Evolutionary conservation across 805 yeast species (phyloP).

Genomic region (Kuraishia floccosa): DNA sequence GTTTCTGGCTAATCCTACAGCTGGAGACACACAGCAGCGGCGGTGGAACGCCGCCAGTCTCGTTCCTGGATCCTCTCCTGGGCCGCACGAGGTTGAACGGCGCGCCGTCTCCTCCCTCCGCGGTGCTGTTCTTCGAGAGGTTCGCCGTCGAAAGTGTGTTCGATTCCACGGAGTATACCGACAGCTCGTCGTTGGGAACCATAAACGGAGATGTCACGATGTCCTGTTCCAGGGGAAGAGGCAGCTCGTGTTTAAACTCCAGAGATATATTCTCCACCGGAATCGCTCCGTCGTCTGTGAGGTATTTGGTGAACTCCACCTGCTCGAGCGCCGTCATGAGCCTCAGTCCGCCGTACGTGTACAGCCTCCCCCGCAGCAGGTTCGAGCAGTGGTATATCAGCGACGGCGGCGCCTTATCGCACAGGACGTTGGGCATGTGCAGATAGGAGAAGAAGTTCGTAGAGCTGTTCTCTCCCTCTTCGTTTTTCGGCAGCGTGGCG

Average conservation of each 20-base stretch:
- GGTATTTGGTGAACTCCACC: slow-evolving; percentile 8
- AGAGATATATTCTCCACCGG: slow-evolving; percentile 18
- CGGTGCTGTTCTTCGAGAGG: slow-evolving; percentile 1
- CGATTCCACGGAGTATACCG: slow-evolving; percentile 26
- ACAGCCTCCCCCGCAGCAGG: slow-evolving; percentile 24
- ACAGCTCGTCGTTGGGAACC: slow-evolving; percentile 24
- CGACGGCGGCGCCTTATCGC: slow-evolving; percentile 27
- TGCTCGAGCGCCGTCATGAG: slow-evolving; percentile 11
- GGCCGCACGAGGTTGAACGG: slow-evolving; percentile 19
- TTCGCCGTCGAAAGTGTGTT: slow-evolving; percentile 13
- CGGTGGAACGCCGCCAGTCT: slow-evolving; percentile 41
- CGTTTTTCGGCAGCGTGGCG: too few species aligned
- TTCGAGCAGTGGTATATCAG: slow-evolving; percentile 30
- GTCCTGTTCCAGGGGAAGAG: slow-evolving; percentile 29
- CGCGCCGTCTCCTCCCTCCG: slow-evolving; percentile 15
- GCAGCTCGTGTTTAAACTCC: slow-evolving; percentile 24
- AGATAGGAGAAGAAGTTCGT: slow-evolving; percentile 10
- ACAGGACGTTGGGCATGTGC: slow-evolving; percentile 23
- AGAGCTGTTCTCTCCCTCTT: too few species aligned
- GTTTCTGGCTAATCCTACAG: slow-evolving; percentile 39
- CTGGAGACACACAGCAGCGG: slow-evolving; percentile 37
- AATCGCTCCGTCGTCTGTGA: slow-evolving; percentile 19
- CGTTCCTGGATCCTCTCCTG: slow-evolving; percentile 8
- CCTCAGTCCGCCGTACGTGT: slow-evolving; percentile 33
- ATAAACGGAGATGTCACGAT: slow-evolving; percentile 30